These are phyloP conservation scores for Albugo candida DNA, from an alignment of 352 stramenopile species.

Conservation along the genomic window DNA sequence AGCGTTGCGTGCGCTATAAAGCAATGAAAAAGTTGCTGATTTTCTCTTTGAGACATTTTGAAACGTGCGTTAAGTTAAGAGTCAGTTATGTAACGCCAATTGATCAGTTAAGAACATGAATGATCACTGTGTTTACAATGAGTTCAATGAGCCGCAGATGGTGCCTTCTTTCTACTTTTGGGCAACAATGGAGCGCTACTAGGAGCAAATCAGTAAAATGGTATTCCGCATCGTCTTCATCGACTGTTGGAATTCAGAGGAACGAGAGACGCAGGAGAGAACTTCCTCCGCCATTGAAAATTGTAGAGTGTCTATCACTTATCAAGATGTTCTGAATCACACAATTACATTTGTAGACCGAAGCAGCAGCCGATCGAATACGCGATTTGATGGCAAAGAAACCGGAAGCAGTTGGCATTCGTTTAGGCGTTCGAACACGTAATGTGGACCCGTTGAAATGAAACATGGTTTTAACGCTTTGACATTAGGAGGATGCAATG, in stretches of 20 bases:
- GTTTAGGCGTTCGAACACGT: conserved; percentile 88
- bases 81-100: background rate
- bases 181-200: background rate
- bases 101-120: background rate
- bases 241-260: too few species aligned
- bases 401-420: conserved; percentile 85
- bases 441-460: background rate
- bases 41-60: too few species aligned
- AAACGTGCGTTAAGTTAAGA: too few species aligned
- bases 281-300: conserved; percentile 48
- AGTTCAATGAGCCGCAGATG: background rate
- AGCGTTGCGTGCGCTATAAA: too few species aligned
- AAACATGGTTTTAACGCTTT: background rate
- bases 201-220: too few species aligned
- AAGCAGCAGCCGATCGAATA: conserved; percentile 74
- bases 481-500: conserved; percentile 89
- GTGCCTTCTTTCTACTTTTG: background rate
- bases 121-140: background rate
- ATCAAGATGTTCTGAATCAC: background rate
- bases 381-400: conserved; percentile 69
- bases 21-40: too few species aligned
- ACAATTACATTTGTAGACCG: conserved; percentile 26
- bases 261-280: conserved; percentile 13
- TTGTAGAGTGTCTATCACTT: conserved; percentile 17
- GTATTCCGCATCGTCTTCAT: too few species aligned